phyloP scores from a whole-genome alignment of 2,329 filamentous ascomycete genomes.

The Ophiostoma montium region DNA sequence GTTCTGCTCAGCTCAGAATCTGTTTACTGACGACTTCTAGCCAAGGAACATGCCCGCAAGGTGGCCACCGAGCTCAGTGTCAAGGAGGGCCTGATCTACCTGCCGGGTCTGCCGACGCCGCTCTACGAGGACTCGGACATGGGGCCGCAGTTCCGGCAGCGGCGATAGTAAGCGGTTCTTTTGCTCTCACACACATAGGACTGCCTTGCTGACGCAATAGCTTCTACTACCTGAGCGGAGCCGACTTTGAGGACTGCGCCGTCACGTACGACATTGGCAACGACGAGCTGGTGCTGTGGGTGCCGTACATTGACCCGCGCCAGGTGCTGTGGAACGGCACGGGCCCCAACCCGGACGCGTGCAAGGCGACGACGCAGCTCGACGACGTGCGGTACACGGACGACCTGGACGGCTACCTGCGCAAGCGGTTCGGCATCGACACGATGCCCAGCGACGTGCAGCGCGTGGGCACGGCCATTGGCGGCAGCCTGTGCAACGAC shows the following conservation, averaged over 20 bases:
- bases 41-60: slow-evolving; percentile 42
- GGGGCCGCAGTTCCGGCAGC: slow-evolving; percentile 40
- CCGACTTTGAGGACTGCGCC: slow-evolving; percentile 38
- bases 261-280: slow-evolving; percentile 42
- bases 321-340: slow-evolving; percentile 50
- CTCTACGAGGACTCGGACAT: slow-evolving; percentile 47
- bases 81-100: slow-evolving; percentile 37
- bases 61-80: slow-evolving; percentile 37
- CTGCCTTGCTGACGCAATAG: slow-evolving; percentile 18
- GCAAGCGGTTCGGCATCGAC: slow-evolving; percentile 25
- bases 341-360: slow-evolving; percentile 46
- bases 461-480: slow-evolving; percentile 6
- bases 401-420: slow-evolving; percentile 35
- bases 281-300: slow-evolving; percentile 57
- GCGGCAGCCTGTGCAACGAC: slow-evolving; percentile 12
- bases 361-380: slow-evolving; percentile 48
- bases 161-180: slow-evolving; percentile 35
- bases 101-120: slow-evolving; percentile 36
- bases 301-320: slow-evolving; percentile 51
- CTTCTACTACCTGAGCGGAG: slow-evolving; percentile 45
- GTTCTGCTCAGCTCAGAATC: too few relatives aligned
- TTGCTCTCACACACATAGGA: background rate
- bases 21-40: slow-evolving; percentile 19
- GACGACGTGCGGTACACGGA: slow-evolving; percentile 52
- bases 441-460: background rate